Base-by-base conservation (phyloP, 495 filamentous ascomycete genomes). In the Neurospora sp. region DNA sequence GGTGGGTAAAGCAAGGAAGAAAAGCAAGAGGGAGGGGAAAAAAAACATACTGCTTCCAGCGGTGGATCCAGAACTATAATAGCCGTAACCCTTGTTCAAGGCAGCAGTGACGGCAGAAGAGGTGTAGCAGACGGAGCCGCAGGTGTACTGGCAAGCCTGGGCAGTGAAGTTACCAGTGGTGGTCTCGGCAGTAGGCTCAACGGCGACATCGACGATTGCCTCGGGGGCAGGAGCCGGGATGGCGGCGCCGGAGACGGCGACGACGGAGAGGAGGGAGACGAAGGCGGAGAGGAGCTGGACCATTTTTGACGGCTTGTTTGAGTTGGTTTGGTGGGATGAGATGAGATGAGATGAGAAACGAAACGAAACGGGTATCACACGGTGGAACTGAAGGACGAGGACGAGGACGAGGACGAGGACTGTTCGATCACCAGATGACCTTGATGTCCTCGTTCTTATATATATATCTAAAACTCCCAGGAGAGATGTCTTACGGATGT, bases 61-160 rank as follows among this genome's bases (percentile, higher is more conserved):
- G 14, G 82, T 85, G 8, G 81, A 40, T 53, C 87, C 89, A 6
- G 77, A 68, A 20, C 82, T 41, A 72, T 87, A 79, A 40, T 87
- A 83, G 5, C 77, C 71, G 80, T 87, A 88, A 0, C 86, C 89
- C 41, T 83, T 79, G 35, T 80, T 74, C 8, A 84, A 77, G 69
- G 90, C 90, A 3, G 82, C 82, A 70, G 81, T 81, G 69, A 91
- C 83, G 41, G 82, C 75, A 3, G 77, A 65, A 61, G 80, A 76
- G 69, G 71, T 72, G 76, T 84, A 85, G 77, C 80, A 82, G 27
- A 80, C 71, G 14, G 59, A 75, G 39, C 82, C 82, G 73, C 82
- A 84, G 14, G 78, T 81, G 41, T 75, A 79, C 65, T 75, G 80
- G 71, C 82, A 84, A 20, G 81, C 78, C 46, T 73, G 65, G 71